phyloP scores from a whole-genome alignment of 306 rosid species.

The Elaeagnus macrophylla region DNA sequence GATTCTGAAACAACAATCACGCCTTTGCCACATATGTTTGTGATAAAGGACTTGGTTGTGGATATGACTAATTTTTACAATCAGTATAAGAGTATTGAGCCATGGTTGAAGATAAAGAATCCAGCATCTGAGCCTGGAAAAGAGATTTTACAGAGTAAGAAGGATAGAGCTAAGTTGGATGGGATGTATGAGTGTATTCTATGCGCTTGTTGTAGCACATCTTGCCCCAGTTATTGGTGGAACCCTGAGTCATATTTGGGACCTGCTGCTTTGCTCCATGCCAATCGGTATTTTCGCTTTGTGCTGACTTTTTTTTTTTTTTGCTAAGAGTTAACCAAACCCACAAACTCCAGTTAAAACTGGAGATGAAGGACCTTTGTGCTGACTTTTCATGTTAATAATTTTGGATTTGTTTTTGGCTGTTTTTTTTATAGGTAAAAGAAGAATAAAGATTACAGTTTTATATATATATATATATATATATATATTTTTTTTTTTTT shows the following conservation, averaged over 20 bases:
- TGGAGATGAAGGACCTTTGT: no score
- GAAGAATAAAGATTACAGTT: no score
- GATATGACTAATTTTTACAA: slow-evolving; percentile 93
- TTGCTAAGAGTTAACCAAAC: no score
- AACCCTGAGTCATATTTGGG: slow-evolving; percentile 93
- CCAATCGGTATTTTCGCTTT: slow-evolving; percentile 56
- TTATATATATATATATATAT: no score
- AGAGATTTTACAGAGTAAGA: slow-evolving; percentile 80
- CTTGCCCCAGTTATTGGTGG: slow-evolving; percentile 99
- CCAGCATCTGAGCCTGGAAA: slow-evolving; percentile 46
- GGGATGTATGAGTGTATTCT: slow-evolving; percentile 98
- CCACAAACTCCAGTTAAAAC: no score
- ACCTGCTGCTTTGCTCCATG: slow-evolving; percentile 94
- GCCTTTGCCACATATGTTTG: slow-evolving; percentile 91
- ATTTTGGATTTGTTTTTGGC: neutral
- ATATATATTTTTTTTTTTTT: no score
- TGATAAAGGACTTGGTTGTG: slow-evolving; percentile 84
- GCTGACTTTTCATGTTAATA: no score
- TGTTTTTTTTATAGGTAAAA: neutral
- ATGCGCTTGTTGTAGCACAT: slow-evolving; percentile 95
- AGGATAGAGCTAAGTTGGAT: slow-evolving; percentile 78
- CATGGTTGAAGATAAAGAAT: slow-evolving; percentile 90
- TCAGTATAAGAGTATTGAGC: slow-evolving; percentile 97
- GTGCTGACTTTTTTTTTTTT: neutral
- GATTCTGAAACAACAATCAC: slow-evolving; percentile 38